Evolutionary conservation across 2,329 filamentous ascomycete species (phyloP).

Genomic region (Nothopassalora personata): DNA sequence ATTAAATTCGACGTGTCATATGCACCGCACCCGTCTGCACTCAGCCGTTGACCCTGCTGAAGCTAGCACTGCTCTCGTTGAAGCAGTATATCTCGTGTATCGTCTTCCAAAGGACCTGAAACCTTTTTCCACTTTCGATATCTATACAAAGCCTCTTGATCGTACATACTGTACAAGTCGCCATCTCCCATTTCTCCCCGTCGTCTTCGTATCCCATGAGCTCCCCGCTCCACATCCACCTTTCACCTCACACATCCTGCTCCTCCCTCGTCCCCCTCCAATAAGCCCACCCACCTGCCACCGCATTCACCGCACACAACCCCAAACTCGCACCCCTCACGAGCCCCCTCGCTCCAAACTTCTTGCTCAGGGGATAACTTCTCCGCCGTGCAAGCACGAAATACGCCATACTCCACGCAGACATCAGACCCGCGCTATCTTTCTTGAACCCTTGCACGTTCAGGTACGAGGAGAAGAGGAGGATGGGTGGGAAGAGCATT

Average conservation of each 20-base stretch:
- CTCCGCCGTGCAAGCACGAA: constrained; percentile 57
- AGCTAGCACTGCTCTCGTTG: neutral
- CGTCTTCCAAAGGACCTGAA: neutral
- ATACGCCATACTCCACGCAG: constrained; percentile 62
- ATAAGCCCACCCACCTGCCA: constrained; percentile 49
- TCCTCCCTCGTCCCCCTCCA: constrained; percentile 18
- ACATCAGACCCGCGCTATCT: constrained; percentile 58
- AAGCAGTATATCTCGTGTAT: neutral
- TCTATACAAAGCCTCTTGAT: neutral
- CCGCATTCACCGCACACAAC: constrained; percentile 47
- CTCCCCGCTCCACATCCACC: neutral
- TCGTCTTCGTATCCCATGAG: neutral
- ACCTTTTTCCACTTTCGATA: neutral
- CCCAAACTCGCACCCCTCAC: constrained; percentile 50
- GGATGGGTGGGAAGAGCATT: constrained; percentile 61
- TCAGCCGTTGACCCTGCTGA: neutral
- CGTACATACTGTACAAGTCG: neutral
- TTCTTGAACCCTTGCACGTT: constrained; percentile 59
- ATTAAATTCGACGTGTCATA: neutral
- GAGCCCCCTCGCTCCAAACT: constrained; percentile 47
- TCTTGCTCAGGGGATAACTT: constrained; percentile 44
- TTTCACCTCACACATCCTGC: neutral
- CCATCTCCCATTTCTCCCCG: neutral
- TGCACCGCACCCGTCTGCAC: neutral
- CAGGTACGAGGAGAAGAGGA: constrained; percentile 62